These are phyloP conservation scores for Lophiotrema nucula DNA, from an alignment of 495 filamentous ascomycete genomes.

Conservation along the genomic window DNA sequence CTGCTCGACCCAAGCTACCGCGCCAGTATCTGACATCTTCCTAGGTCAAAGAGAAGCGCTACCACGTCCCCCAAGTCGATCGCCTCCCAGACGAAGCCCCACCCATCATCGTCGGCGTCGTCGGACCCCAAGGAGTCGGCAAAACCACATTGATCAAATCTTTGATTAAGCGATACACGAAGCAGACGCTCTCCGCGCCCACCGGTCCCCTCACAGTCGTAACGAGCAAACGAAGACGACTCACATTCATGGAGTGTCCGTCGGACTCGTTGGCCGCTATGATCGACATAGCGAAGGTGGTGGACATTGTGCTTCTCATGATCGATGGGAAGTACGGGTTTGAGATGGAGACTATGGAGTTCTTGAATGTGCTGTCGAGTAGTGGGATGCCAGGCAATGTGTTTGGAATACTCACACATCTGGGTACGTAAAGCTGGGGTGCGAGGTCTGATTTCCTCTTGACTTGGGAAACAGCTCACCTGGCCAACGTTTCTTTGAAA, in stretches of 20 bases:
- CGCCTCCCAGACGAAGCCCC: constrained; percentile 94
- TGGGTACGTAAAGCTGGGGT: too few species aligned
- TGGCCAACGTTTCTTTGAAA: too few species aligned
- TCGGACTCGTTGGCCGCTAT: constrained; percentile 87
- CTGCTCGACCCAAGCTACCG: neutral
- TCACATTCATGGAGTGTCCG: constrained; percentile 96
- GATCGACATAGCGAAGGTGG: constrained; percentile 94
- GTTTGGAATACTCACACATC: constrained; percentile 93
- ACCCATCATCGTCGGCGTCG: constrained; percentile 84
- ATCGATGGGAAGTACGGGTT: constrained; percentile 98
- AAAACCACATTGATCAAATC: constrained; percentile 86
- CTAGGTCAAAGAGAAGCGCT: constrained; percentile 86
- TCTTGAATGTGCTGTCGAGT: constrained; percentile 82
- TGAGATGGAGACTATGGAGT: constrained; percentile 99
- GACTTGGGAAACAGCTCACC: too few species aligned
- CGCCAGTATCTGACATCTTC: neutral
- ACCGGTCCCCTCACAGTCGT: constrained; percentile 92
- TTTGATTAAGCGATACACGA: constrained; percentile 88
- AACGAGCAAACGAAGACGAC: constrained; percentile 84
- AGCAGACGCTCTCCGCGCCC: constrained; percentile 86
- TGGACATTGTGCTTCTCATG: constrained; percentile 94
- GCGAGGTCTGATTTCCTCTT: too few species aligned
- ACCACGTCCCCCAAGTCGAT: constrained; percentile 95
- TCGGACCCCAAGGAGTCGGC: constrained; percentile 88
- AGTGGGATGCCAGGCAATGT: constrained; percentile 98